Conservation (phyloP, 73 alveolate genomes). For the Tetrahymena elliotti region DNA sequence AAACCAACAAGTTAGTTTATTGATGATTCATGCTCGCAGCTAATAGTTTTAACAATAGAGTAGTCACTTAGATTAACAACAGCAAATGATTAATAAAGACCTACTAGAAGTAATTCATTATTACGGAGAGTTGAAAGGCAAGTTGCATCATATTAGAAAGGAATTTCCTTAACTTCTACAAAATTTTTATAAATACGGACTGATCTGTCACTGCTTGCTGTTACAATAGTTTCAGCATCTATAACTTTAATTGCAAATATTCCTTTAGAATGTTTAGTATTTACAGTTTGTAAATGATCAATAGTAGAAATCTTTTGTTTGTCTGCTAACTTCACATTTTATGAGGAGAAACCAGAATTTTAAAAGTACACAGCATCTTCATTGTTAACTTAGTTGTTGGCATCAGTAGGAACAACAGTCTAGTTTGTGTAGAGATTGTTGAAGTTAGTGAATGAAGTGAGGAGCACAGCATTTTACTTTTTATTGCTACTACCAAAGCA, state of each 20-base stretch:
- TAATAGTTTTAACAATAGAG: not conserved
- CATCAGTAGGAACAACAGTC: not conserved
- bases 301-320: not conserved
- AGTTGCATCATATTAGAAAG: not conserved
- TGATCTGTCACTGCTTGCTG: not conserved
- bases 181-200: not conserved
- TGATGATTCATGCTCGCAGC: not conserved
- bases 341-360: not conserved
- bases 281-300: not conserved
- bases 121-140: not conserved
- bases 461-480: not conserved
- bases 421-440: not conserved
- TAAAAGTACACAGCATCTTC: not conserved
- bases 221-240: not conserved
- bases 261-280: not conserved
- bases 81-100: not conserved
- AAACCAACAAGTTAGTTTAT: not conserved
- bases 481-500: not conserved
- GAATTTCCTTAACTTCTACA: not conserved
- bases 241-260: not conserved
- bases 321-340: not conserved
- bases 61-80: not conserved
- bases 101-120: not conserved
- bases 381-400: not conserved
- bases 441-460: not conserved